Percentiles rank a stretch among this genome's conserved stretches.
These are phyloP conservation scores for Penicillium argentinense DNA, from an alignment of 495 filamentous ascomycete genomes.

Conservation along the genomic window DNA sequence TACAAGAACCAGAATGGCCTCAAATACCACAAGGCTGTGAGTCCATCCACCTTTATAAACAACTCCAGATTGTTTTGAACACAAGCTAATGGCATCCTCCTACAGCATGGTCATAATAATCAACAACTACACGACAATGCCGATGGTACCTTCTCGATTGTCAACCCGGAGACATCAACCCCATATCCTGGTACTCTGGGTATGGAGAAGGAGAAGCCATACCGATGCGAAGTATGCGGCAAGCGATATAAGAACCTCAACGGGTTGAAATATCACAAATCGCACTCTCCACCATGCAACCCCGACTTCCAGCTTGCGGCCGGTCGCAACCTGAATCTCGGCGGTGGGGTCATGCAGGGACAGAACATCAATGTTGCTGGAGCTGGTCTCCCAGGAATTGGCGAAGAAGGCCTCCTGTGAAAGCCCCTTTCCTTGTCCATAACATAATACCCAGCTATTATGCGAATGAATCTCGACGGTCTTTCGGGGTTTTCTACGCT, in stretches of 20 bases:
- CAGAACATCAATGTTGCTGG: constrained; percentile 53
- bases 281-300: constrained; percentile 74
- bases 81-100: no score
- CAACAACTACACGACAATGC: constrained; percentile 93
- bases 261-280: constrained; percentile 89
- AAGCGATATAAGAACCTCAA: constrained; percentile 99
- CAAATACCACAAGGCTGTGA: constrained; percentile 77
- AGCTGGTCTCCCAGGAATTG: constrained; percentile 52
- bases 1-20: constrained; percentile 99
- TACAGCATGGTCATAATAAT: constrained; percentile 88
- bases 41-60: no score
- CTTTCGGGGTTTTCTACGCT: constrained; percentile 5
- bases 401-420: constrained; percentile 51
- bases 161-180: constrained; percentile 90
- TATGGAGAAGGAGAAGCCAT: constrained; percentile 99
- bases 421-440: constrained; percentile 13
- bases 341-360: constrained; percentile 51
- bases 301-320: constrained; percentile 48
- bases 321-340: constrained; percentile 41
- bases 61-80: no score
- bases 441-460: constrained; percentile 26
- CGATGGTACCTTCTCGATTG: constrained; percentile 96
- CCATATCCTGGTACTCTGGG: constrained; percentile 95
- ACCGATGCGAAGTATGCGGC: constrained; percentile 92
- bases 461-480: constrained; percentile 22